Evolutionary conservation across 75 land plant species (phyloP).

Genomic region (Azolla pinnata): DNA sequence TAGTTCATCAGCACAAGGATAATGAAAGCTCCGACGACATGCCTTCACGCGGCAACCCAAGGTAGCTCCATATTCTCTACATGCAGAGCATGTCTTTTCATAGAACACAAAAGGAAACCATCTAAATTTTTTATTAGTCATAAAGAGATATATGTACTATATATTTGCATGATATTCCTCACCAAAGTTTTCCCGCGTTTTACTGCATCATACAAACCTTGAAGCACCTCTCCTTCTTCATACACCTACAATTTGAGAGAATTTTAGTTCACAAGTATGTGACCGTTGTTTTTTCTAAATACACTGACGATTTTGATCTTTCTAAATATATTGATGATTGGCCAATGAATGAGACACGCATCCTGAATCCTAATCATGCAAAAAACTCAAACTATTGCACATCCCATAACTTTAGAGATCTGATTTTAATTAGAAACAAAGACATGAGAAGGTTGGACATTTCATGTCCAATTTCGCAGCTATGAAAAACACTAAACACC

Average conservation of each 20-base stretch:
- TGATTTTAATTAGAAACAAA: background rate
- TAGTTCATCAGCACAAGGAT: conserved; percentile 31
- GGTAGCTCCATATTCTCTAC: conserved; percentile 25
- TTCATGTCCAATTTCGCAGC: background rate
- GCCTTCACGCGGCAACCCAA: conserved; percentile 31
- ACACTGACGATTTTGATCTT: background rate
- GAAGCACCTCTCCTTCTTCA: conserved; percentile 16
- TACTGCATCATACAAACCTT: conserved; percentile 11
- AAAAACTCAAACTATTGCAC: background rate
- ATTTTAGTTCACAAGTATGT: background rate
- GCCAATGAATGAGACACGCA: background rate
- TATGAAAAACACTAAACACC: background rate
- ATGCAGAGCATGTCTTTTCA: conserved; percentile 8
- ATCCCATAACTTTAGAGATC: background rate
- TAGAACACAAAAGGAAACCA: no score
- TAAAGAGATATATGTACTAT: conserved; percentile 1
- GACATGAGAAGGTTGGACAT: background rate
- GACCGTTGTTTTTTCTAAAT: background rate
- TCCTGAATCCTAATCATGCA: background rate
- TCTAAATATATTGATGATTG: background rate
- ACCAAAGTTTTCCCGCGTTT: conserved; percentile 14
- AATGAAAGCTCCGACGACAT: conserved; percentile 29
- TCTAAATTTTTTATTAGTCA: background rate
- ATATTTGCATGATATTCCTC: conserved; percentile 7
- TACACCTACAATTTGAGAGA: conserved; percentile 5